Evolutionary conservation across 495 filamentous ascomycete species (phyloP).

Genomic region (Aspergillus conjunctus): DNA sequence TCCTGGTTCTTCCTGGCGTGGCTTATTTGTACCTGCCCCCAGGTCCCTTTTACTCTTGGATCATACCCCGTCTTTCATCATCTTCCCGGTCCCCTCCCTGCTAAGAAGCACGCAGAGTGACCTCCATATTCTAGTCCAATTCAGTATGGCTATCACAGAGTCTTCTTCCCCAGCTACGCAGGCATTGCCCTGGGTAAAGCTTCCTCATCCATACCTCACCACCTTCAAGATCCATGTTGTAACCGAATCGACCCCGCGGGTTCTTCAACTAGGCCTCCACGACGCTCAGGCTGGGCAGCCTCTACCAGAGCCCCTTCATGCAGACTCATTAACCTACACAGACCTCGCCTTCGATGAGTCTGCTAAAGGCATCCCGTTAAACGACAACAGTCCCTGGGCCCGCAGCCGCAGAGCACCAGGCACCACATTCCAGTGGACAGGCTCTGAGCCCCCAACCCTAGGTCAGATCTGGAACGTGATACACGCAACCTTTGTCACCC

Average conservation of each 20-base stretch:
- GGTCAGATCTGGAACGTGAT: slow-evolving; percentile 64
- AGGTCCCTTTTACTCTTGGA: neutral
- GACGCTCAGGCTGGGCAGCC: slow-evolving; percentile 29
- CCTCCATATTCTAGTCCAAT: neutral
- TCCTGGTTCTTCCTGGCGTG: neutral
- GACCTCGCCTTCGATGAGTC: slow-evolving; percentile 30
- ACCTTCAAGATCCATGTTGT: slow-evolving; percentile 38
- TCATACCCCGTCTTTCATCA: neutral
- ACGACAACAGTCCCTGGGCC: slow-evolving; percentile 52
- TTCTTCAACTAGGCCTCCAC: slow-evolving; percentile 32
- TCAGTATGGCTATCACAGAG: slow-evolving; percentile 1
- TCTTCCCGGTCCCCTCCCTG: neutral
- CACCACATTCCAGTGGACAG: slow-evolving; percentile 44
- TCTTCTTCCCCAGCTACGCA: neutral
- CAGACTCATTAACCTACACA: slow-evolving; percentile 34
- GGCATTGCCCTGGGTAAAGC: slow-evolving; percentile 28
- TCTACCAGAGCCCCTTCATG: slow-evolving; percentile 36
- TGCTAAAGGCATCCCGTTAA: slow-evolving; percentile 29
- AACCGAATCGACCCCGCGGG: slow-evolving; percentile 25
- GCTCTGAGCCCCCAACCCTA: slow-evolving; percentile 44
- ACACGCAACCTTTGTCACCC: slow-evolving; percentile 60
- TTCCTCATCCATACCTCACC: slow-evolving; percentile 30
- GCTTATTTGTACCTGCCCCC: slow-evolving; percentile 14
- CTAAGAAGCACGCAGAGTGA: no score
- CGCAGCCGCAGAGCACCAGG: slow-evolving; percentile 42